phyloP scores from a whole-genome alignment of 2,329 filamentous ascomycete genomes.

The Capronia coronata region DNA sequence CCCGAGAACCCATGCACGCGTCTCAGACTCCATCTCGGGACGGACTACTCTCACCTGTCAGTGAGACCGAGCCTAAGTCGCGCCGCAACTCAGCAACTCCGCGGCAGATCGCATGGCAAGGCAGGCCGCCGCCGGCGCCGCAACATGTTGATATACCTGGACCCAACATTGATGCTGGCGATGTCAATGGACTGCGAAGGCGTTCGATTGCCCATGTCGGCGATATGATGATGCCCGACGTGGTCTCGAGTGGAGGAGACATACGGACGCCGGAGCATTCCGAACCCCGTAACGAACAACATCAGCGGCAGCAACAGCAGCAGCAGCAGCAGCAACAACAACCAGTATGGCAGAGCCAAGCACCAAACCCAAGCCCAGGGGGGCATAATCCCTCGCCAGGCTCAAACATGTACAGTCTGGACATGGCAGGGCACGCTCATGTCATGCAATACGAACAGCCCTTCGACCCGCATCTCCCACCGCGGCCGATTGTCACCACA shows the following conservation, averaged over 20 bases:
- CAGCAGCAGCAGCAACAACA: too few species aligned
- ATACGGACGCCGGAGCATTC: neutral
- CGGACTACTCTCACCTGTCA: constrained; percentile 8
- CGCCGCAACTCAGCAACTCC: constrained; percentile 11
- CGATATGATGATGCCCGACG: neutral
- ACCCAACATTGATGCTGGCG: neutral
- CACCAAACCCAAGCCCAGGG: neutral
- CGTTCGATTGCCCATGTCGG: neutral
- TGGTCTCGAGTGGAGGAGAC: neutral
- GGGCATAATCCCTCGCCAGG: neutral
- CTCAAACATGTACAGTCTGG: neutral
- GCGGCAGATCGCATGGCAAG: constrained; percentile 4
- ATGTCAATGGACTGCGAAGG: neutral
- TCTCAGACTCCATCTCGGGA: constrained; percentile 7
- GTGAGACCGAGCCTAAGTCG: constrained; percentile 5
- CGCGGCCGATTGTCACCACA: constrained; percentile 10
- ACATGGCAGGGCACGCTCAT: neutral
- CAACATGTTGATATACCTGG: neutral
- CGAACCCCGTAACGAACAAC: neutral
- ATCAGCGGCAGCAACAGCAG: too few species aligned
- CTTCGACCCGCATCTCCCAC: constrained; percentile 5
- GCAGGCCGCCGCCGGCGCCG: neutral
- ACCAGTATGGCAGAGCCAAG: neutral
- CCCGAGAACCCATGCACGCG: neutral
- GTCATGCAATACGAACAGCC: constrained; percentile 5